These are phyloP conservation scores for Darksidea phi DNA, from an alignment of 495 filamentous ascomycete species.

Conservation along the genomic window DNA sequence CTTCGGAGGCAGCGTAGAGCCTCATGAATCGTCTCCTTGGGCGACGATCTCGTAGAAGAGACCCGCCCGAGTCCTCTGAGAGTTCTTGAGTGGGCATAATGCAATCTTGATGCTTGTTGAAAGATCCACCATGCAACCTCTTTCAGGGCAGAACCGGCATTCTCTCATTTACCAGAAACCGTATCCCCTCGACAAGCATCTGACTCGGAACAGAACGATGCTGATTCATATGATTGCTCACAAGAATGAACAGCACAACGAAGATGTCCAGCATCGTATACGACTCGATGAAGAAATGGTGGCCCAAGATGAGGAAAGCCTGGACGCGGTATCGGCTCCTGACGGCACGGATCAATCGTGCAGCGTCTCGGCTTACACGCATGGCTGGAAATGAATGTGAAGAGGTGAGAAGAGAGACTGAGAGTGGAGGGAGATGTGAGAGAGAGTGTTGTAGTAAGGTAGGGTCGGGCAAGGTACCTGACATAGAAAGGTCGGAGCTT, in stretches of 20 bases:
- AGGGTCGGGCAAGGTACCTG: neutral
- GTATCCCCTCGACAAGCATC: neutral
- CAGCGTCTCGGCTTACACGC: neutral
- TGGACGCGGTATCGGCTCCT: constrained; percentile 8
- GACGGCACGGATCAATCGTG: neutral
- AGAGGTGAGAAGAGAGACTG: too few species aligned
- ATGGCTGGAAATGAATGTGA: neutral
- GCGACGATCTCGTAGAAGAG: neutral
- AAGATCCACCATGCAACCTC: too few species aligned
- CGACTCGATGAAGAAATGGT: constrained; percentile 12
- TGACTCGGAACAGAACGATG: constrained; percentile 2
- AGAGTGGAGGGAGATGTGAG: too few species aligned
- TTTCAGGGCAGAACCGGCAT: neutral
- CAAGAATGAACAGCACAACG: constrained; percentile 5
- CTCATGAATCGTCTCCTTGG: neutral
- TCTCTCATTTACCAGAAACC: constrained; percentile 2
- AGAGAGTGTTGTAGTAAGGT: neutral
- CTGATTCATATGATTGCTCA: constrained; percentile 11
- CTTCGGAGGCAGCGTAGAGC: too few species aligned
- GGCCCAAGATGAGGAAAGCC: constrained; percentile 8
- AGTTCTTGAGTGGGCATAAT: too few species aligned
- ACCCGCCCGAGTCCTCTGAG: too few species aligned
- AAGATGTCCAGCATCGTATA: constrained; percentile 7
- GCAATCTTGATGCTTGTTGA: too few species aligned
- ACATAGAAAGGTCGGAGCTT: neutral